Conservation (phyloP, 495 filamentous ascomycete species). For the Neurospora discreta region DNA sequence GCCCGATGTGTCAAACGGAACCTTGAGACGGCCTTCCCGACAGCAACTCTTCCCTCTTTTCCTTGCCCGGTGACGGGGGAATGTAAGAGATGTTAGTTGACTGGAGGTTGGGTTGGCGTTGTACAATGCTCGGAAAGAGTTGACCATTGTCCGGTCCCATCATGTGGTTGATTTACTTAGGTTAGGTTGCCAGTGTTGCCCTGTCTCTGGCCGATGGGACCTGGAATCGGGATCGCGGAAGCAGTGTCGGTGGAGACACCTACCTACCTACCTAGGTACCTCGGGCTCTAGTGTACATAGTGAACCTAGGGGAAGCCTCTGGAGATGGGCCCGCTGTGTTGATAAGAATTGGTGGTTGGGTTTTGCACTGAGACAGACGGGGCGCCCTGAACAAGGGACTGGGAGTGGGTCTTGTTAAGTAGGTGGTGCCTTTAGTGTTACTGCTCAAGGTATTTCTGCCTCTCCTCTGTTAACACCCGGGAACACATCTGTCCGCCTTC, state of each 20-base stretch:
- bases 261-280: too few relatives aligned
- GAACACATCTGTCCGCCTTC: not conserved
- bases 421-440: not conserved
- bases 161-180: not conserved
- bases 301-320: not conserved
- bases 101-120: not conserved
- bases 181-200: not conserved
- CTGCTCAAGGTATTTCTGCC: not conserved
- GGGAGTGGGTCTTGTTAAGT: not conserved
- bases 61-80: not conserved
- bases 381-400: not conserved
- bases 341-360: constrained; percentile 14
- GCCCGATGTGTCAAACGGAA: not conserved
- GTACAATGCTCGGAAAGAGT: not conserved
- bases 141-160: not conserved
- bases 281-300: too few relatives aligned
- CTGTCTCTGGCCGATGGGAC: not conserved
- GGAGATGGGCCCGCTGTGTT: not conserved
- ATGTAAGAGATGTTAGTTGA: not conserved
- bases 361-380: constrained; percentile 4
- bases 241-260: constrained; percentile 2
- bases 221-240: not conserved
- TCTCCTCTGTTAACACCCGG: not conserved
- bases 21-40: not conserved
- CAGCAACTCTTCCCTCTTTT: not conserved